phyloP scores from a whole-genome alignment of 2,329 filamentous ascomycete genomes.

The Curvularia sp. region DNA sequence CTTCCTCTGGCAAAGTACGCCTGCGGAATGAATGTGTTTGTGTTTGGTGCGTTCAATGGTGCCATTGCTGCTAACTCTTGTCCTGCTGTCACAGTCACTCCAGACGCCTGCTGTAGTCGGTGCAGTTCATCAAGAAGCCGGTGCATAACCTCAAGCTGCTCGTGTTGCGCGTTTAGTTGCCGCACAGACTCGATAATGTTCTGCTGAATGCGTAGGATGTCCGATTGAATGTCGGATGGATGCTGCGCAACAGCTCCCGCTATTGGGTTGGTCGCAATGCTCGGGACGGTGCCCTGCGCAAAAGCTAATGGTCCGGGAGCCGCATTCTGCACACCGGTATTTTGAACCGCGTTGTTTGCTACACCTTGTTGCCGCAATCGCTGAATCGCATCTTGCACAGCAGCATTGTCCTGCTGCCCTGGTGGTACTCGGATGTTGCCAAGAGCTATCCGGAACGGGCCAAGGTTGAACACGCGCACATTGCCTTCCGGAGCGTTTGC shows the following conservation, averaged over 20 bases:
- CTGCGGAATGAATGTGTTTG: slow-evolving; percentile 35
- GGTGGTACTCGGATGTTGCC: slow-evolving; percentile 45
- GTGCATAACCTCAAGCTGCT: slow-evolving; percentile 45
- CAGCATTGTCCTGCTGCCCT: slow-evolving; percentile 34
- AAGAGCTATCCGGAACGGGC: slow-evolving; percentile 45
- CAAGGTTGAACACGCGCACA: slow-evolving; percentile 48
- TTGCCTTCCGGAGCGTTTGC: slow-evolving; percentile 37
- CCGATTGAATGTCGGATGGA: slow-evolving; percentile 44
- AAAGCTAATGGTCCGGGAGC: slow-evolving; percentile 20
- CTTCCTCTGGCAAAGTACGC: slow-evolving; percentile 44
- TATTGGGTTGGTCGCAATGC: slow-evolving; percentile 22
- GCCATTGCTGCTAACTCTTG: slow-evolving; percentile 38
- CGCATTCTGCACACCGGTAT: slow-evolving; percentile 26
- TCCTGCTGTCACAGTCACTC: slow-evolving; percentile 30
- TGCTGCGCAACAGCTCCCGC: slow-evolving; percentile 36
- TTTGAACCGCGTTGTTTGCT: slow-evolving; percentile 34
- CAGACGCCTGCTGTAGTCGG: slow-evolving; percentile 41
- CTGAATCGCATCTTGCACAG: slow-evolving; percentile 34
- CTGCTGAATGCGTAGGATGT: slow-evolving; percentile 48
- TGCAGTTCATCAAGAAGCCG: slow-evolving; percentile 43
- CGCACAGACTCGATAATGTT: slow-evolving; percentile 48
- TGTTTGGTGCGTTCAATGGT: slow-evolving; percentile 31
- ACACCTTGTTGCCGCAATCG: slow-evolving; percentile 33
- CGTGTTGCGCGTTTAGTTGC: slow-evolving; percentile 43
- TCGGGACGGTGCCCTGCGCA: slow-evolving; percentile 16